phyloP scores from a whole-genome alignment of 208 protist genomes.

The Leishmania tropica region DNA sequence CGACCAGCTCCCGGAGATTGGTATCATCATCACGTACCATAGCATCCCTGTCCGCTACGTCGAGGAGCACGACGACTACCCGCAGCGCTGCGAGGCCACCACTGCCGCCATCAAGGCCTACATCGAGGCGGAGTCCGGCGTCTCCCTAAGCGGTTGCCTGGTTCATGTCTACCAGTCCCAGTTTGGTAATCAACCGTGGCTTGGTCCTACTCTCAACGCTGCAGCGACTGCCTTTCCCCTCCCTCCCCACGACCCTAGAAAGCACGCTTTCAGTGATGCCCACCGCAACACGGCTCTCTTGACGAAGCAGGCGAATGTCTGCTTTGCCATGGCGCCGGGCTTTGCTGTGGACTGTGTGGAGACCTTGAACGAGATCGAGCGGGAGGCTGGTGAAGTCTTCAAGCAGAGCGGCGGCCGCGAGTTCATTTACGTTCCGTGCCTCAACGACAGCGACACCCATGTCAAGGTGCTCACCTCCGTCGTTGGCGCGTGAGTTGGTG shows the following conservation, averaged over 20 bases:
- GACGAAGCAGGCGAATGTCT: conserved; percentile 15
- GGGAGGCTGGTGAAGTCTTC: conserved; percentile 35
- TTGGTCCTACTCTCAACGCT: conserved; percentile 39
- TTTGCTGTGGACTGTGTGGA: conserved; percentile 56
- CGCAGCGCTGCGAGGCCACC: conserved; percentile 32
- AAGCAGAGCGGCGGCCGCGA: conserved; percentile 27
- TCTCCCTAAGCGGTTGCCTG: conserved; percentile 15
- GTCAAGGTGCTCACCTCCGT: conserved; percentile 21
- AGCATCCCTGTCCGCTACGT: conserved; percentile 43
- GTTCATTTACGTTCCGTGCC: conserved; percentile 34
- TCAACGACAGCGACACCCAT: conserved; percentile 46
- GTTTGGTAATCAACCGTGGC: conserved; percentile 53
- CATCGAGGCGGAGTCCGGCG: conserved; percentile 11
- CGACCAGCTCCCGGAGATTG: conserved; percentile 7
- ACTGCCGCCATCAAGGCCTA: conserved; percentile 17
- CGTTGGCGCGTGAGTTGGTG: background rate
- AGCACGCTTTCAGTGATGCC: conserved; percentile 17
- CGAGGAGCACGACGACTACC: conserved; percentile 40
- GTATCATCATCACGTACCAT: conserved; percentile 53
- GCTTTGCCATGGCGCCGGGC: conserved; percentile 39
- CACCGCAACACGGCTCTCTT: conserved; percentile 10
- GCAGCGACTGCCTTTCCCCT: conserved; percentile 25
- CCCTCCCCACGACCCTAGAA: background rate
- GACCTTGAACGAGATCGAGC: conserved; percentile 38
- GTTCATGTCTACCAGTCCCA: conserved; percentile 54